Evolutionary conservation across 805 yeast species (phyloP).

Genomic region (Sugiyamaella boreocaroliniensis): DNA sequence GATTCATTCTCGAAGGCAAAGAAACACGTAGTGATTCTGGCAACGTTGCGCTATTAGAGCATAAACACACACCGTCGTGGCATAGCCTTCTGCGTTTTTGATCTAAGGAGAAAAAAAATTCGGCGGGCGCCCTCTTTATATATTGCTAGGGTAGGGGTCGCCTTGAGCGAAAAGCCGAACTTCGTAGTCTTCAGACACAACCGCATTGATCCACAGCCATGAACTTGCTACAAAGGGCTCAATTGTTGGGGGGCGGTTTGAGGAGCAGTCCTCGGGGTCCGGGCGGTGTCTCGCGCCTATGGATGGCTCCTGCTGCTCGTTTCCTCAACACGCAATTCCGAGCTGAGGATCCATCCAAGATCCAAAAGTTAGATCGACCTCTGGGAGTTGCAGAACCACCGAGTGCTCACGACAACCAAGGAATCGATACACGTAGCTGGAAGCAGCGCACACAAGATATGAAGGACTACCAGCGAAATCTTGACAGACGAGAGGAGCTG

Average conservation of each 20-base stretch:
- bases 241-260: not conserved
- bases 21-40: conserved; percentile 27
- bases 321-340: conserved; percentile 1
- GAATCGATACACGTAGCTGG: conserved; percentile 35
- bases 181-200: too few relatives aligned
- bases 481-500: conserved; percentile 44
- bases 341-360: conserved; percentile 13
- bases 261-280: not conserved
- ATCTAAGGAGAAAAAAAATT: conserved; percentile 25
- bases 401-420: conserved; percentile 33
- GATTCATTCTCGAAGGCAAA: conserved; percentile 30
- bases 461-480: conserved; percentile 43
- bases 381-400: conserved; percentile 42
- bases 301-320: not conserved
- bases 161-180: too few relatives aligned
- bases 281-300: not conserved
- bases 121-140: conserved; percentile 5
- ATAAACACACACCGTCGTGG: conserved; percentile 31
- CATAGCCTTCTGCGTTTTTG: conserved; percentile 33
- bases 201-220: too few relatives aligned
- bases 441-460: conserved; percentile 40
- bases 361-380: conserved; percentile 36
- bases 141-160: conserved; percentile 3
- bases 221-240: too few relatives aligned
- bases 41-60: conserved; percentile 29